phyloP scores from a whole-genome alignment of 2,329 filamentous ascomycete species.

The Calonectria leucothoes region DNA sequence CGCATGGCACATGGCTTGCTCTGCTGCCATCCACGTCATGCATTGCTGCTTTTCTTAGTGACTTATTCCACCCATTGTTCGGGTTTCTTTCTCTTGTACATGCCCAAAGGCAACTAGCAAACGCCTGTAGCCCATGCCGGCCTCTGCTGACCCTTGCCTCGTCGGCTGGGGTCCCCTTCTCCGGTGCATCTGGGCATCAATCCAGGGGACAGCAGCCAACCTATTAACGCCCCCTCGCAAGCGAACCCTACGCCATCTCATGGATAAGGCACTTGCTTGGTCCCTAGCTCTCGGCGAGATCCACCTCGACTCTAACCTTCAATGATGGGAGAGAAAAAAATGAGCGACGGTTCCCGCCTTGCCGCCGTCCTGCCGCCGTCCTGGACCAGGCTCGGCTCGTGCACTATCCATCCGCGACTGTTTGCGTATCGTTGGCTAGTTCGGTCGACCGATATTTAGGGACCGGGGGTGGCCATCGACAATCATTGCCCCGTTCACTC shows the following conservation, averaged over 20 bases:
- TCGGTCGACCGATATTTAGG: constrained; percentile 19
- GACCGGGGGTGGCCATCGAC: constrained; percentile 9
- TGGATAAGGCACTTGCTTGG: background rate
- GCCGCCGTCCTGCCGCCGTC: constrained; percentile 14
- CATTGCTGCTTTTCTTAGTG: background rate
- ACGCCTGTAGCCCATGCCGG: background rate
- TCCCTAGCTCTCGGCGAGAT: constrained; percentile 10
- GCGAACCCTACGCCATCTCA: constrained; percentile 5
- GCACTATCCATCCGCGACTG: background rate
- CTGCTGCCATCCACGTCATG: background rate
- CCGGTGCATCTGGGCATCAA: background rate
- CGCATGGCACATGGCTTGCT: background rate
- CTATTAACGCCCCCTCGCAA: background rate
- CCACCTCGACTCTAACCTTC: constrained; percentile 10
- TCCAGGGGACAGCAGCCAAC: constrained; percentile 5
- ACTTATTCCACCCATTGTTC: background rate
- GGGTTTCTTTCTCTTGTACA: background rate
- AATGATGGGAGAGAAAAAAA: background rate
- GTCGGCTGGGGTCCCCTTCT: background rate
- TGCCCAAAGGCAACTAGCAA: background rate
- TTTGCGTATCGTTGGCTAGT: constrained; percentile 6
- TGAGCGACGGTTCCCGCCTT: constrained; percentile 20
- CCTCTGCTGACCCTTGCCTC: background rate
- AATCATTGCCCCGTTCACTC: background rate
- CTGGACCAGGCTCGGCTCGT: constrained; percentile 18